A percentile compares a stretch with the other conserved stretches of the same genome.
Evolutionary conservation across 83 land plant genomes (phyloP).

Genomic region (Picea mariana): DNA sequence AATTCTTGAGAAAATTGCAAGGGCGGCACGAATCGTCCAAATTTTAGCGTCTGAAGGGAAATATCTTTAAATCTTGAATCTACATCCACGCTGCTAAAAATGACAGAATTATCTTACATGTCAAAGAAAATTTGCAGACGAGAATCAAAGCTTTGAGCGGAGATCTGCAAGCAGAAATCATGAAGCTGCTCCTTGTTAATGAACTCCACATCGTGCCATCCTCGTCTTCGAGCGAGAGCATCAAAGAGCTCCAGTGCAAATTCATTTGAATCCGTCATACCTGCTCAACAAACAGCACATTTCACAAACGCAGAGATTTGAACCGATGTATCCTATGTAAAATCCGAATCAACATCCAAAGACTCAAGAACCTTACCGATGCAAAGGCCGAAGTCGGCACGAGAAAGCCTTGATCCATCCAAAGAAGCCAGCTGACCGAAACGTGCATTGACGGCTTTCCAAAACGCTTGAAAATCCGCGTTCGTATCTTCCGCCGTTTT

Average conservation of each 20-base stretch:
- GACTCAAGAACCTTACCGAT: conserved; percentile 40
- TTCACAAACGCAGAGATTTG: not conserved
- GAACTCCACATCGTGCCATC: conserved; percentile 26
- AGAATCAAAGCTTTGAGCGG: conserved; percentile 65
- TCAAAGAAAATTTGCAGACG: conserved; percentile 82
- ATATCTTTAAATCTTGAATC: too few species aligned
- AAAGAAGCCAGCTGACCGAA: conserved; percentile 51
- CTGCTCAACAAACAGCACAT: conserved; percentile 25
- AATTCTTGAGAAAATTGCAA: too few species aligned
- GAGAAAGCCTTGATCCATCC: conserved; percentile 34
- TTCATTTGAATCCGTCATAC: conserved; percentile 76
- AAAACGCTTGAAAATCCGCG: conserved; percentile 25
- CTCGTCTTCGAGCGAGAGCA: conserved; percentile 61
- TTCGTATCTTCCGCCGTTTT: conserved; percentile 32
- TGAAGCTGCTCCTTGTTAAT: conserved; percentile 43
- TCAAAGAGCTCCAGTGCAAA: conserved; percentile 69
- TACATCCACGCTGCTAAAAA: too few species aligned
- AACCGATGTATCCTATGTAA: not conserved
- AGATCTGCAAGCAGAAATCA: conserved; percentile 61
- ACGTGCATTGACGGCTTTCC: conserved; percentile 58
- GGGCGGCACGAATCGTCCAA: too few species aligned
- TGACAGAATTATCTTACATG: conserved; percentile 41
- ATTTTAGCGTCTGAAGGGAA: too few species aligned
- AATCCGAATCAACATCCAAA: not conserved
- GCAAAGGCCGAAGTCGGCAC: conserved; percentile 64